Evolutionary conservation across 1,284 basidiomycete species (phyloP), one percentile per base, ranked within the genome.

Genomic region (Ceratobasidium sp.): DNA sequence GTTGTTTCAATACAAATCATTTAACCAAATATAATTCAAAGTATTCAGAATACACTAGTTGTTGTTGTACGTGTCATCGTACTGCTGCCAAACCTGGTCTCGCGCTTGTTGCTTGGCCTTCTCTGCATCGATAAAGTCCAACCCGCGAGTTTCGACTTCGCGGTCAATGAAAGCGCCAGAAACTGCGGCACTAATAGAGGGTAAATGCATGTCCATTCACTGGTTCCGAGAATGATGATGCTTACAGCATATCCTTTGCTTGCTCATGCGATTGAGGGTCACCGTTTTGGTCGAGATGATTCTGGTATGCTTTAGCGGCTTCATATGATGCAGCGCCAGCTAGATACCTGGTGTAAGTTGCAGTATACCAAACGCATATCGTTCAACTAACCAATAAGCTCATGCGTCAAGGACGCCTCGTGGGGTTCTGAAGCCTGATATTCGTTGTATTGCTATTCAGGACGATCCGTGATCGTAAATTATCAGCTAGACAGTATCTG

Each of bases 61-160:
- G 18, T 45, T 45, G 43, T n/a, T 18, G 43, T 45, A 39, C 36
- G 6, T 39, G 36, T 39, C 14, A 39, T 39, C 36, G 36, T 67
- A 48, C 78, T n/a, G 43, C 43, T 45, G 43, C 3, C 36, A 8
- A 9, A 45, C 9, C 43, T 45, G 43, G 3, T 45, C 9, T 45
- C 18, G 6, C 3, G 43, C 79, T 55, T 80, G 75, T 50, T 73
- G 75, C 78, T 80, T 80, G 3, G 80, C 79, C 76, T 79, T 74
- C 65, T 80, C 79, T 45, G 62, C 61, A 64, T 78, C 77, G 48
- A 75, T 50, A 43, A 69, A 76, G 71, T 77, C 74, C 10, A 73
- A 69, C 21, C 70, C 72, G 23, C 76, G 73, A 34, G 50, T 78
- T 71, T 65, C 80, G 78, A 2, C 79, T 78, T 69, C 64, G 65